Conservation (phyloP, 2,329 filamentous ascomycete genomes). For the Alternaria sp. region DNA sequence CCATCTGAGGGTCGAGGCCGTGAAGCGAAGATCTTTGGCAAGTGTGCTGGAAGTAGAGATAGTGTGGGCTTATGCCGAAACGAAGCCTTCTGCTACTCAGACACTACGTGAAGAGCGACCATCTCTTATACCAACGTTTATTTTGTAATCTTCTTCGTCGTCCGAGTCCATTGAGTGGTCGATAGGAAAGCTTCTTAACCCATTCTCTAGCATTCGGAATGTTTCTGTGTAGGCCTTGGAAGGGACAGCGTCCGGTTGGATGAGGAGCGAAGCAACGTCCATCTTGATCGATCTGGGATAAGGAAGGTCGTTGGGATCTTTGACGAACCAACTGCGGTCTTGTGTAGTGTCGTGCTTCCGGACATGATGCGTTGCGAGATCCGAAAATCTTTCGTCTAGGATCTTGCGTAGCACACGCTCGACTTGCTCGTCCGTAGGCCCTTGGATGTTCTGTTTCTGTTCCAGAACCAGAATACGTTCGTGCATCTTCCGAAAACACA, state of each 20-base stretch:
- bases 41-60: not conserved
- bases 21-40: not conserved
- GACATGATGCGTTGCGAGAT: slow-evolving; percentile 13
- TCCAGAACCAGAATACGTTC: slow-evolving; percentile 37
- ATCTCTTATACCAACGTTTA: not conserved
- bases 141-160: slow-evolving; percentile 4
- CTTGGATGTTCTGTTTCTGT: slow-evolving; percentile 26
- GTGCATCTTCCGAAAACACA: slow-evolving; percentile 35
- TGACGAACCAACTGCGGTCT: slow-evolving; percentile 26
- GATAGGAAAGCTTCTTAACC: slow-evolving; percentile 26
- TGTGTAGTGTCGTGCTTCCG: slow-evolving; percentile 15
- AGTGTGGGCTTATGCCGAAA: not conserved
- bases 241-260: slow-evolving; percentile 39
- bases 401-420: slow-evolving; percentile 46
- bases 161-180: not conserved
- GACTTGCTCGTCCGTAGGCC: slow-evolving; percentile 42
- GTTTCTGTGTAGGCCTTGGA: slow-evolving; percentile 36
- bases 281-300: slow-evolving; percentile 26
- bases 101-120: slow-evolving; percentile 4
- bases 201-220: slow-evolving; percentile 36
- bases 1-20: not conserved
- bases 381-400: slow-evolving; percentile 38
- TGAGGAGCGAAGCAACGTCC: slow-evolving; percentile 27
- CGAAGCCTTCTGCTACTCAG: not conserved
- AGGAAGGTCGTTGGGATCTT: slow-evolving; percentile 15